Percentiles rank a stretch among this genome's conserved stretches.
These are phyloP conservation scores for Hypoxylon fragiforme DNA, from an alignment of 495 filamentous ascomycete species.

Conservation along the genomic window DNA sequence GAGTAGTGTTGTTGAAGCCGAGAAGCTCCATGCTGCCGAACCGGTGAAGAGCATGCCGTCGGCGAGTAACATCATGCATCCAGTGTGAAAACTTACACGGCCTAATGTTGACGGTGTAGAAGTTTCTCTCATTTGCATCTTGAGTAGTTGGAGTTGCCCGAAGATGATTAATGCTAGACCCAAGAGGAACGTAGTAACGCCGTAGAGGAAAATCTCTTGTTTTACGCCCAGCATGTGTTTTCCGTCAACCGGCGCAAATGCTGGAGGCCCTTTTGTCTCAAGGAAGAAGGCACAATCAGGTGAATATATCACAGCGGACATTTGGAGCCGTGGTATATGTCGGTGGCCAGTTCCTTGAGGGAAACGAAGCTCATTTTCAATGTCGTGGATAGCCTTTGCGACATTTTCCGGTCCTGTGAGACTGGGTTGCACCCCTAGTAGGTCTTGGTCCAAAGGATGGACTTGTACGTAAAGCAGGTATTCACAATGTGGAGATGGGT, in stretches of 20 bases:
- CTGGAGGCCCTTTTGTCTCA: slow-evolving; percentile 82
- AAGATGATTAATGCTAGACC: slow-evolving; percentile 65
- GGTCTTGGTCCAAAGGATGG: slow-evolving; percentile 58
- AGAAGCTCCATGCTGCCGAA: slow-evolving; percentile 65
- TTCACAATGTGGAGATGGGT: slow-evolving; percentile 76
- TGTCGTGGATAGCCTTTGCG: slow-evolving; percentile 57
- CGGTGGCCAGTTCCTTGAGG: slow-evolving; percentile 80
- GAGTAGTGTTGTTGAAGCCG: slow-evolving; percentile 65
- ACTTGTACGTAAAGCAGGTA: slow-evolving; percentile 87
- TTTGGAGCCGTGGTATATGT: slow-evolving; percentile 66
- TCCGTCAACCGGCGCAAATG: slow-evolving; percentile 63
- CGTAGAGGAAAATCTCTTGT: slow-evolving; percentile 69
- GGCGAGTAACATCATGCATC: slow-evolving; percentile 81
- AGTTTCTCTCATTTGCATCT: slow-evolving; percentile 86
- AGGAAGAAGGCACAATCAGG: slow-evolving; percentile 92
- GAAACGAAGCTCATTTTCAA: slow-evolving; percentile 83
- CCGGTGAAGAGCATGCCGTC: slow-evolving; percentile 69
- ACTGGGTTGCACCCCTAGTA: slow-evolving; percentile 38
- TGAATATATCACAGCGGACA: slow-evolving; percentile 87
- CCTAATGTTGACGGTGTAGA: slow-evolving; percentile 93
- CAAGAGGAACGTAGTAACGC: slow-evolving; percentile 68
- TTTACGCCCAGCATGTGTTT: slow-evolving; percentile 78
- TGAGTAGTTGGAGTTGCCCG: slow-evolving; percentile 72
- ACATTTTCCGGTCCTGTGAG: slow-evolving; percentile 39
- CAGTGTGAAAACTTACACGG: slow-evolving; percentile 86